Evolutionary conservation across 345 rosid genomes (phyloP), one percentile per base, ranked within the genome.

Genomic region (Trapa incisa): DNA sequence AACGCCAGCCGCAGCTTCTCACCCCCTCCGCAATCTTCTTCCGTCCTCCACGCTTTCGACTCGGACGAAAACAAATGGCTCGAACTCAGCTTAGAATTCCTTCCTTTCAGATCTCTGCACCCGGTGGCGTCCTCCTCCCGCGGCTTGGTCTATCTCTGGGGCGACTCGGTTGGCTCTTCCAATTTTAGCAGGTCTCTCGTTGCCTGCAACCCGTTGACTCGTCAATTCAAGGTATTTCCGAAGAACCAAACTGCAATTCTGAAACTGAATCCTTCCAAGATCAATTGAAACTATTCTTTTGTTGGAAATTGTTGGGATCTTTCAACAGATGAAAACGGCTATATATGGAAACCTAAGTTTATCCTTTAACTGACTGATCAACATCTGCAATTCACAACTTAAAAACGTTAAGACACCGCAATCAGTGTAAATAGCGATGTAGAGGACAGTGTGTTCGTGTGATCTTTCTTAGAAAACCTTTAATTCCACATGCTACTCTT

Each of bases 121-220:
- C 91, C 95, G 1, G 89, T 92, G 37, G 89, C 91, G 66, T 22
- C 66, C 2, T 86, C 95, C 52, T 83, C 95, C 95, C 68, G 61
- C 48, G 95, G 95, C 36, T 79, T 85, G 68, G 74, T 88, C 72
- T 88, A 88, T 50, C 83, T 88, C 4, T 91, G 93, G 97, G 86
- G 81, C 36, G 85, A 80, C 64, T 80, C 88, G 1, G 54, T 78
- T 5, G 73, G 66, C 71, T 77, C 83, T n/a, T 10, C 77, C 36
- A 86, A 86, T 47, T 76, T 91, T 0, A 76, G 66, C 72, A 87
- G 86, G 74, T 87, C 89, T 2, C 91, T 92, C 37, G 78, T 86
- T 9, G 91, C 82, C 32, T 89, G 95, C 68, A 92, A 87, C 67
- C 96, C 96, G 1, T 66, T 88, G 79, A 86, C 93, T 66, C 86